Conservation (phyloP, 208 protist species). For the Leishmania gerbilli region DNA sequence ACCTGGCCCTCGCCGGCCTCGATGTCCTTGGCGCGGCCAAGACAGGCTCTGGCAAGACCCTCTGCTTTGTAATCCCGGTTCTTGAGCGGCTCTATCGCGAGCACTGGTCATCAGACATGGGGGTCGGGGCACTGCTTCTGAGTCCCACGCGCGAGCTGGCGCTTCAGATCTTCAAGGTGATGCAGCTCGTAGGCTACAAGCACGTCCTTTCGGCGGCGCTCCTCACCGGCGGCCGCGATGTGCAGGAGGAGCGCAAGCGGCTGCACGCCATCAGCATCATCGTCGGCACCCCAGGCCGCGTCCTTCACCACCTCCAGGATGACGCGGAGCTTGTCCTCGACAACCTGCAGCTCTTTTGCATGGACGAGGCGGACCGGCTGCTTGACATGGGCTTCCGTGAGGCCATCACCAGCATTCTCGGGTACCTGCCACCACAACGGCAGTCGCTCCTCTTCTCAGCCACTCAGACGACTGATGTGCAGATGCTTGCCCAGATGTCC, state of each 20-base stretch:
- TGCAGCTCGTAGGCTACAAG: constrained; percentile 93
- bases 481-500: constrained; percentile 93
- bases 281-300: constrained; percentile 97
- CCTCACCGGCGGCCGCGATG: constrained; percentile 98
- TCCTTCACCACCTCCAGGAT: constrained; percentile 99
- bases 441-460: constrained; percentile 99
- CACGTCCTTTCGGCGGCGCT: constrained; percentile 96
- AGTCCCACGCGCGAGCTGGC: constrained; percentile 99
- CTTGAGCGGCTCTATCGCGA: constrained; percentile 93
- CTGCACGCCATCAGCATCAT: constrained; percentile 97
- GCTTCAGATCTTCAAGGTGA: constrained; percentile 99
- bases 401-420: constrained; percentile 94
- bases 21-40: constrained; percentile 99
- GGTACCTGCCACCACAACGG: constrained; percentile 81
- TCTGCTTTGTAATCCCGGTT: constrained; percentile 98
- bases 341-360: constrained; percentile 96
- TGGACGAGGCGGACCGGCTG: constrained; percentile 99
- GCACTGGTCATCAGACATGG: constrained; percentile 91
- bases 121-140: constrained; percentile 97
- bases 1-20: constrained; percentile 93
- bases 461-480: constrained; percentile 97
- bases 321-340: constrained; percentile 88
- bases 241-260: constrained; percentile 93
- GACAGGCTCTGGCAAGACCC: constrained; percentile 98
- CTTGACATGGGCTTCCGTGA: constrained; percentile 98